Conservation (phyloP, 2,329 filamentous ascomycete species). For the Penicillium janthinellum region DNA sequence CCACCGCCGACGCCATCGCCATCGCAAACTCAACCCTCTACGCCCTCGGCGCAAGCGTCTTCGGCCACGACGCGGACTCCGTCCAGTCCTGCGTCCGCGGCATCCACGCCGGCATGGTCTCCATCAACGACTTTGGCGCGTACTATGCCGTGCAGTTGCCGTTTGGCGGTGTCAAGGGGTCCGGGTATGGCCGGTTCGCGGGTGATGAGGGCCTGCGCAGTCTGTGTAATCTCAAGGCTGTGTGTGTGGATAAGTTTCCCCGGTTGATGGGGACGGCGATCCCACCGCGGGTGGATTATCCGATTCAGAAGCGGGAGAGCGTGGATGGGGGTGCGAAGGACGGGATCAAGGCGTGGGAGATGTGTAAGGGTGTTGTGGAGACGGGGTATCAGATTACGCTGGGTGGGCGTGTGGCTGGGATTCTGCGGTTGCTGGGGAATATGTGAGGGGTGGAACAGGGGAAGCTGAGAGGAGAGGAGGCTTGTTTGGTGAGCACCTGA, state of each 20-base stretch:
- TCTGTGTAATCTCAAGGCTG: slow-evolving; percentile 82
- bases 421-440: slow-evolving; percentile 42
- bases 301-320: slow-evolving; percentile 65
- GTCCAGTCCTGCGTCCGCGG: slow-evolving; percentile 66
- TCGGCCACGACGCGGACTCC: slow-evolving; percentile 67
- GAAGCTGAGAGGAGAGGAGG: background rate
- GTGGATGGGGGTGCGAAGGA: slow-evolving; percentile 40
- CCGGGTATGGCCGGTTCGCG: slow-evolving; percentile 89
- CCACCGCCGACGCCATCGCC: slow-evolving; percentile 67
- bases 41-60: slow-evolving; percentile 86
- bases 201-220: slow-evolving; percentile 83
- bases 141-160: slow-evolving; percentile 94
- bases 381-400: slow-evolving; percentile 50
- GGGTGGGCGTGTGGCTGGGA: slow-evolving; percentile 42
- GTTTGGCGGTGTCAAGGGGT: slow-evolving; percentile 88
- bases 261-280: slow-evolving; percentile 69
- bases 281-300: slow-evolving; percentile 78
- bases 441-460: slow-evolving; percentile 29
- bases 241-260: slow-evolving; percentile 74
- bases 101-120: slow-evolving; percentile 84
- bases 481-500: background rate
- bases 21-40: slow-evolving; percentile 85
- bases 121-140: slow-evolving; percentile 91
- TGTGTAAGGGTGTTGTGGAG: slow-evolving; percentile 49
- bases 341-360: slow-evolving; percentile 65